Base-by-base conservation (phyloP, 805 yeast species). In the Yamadazyma kitorensis region DNA sequence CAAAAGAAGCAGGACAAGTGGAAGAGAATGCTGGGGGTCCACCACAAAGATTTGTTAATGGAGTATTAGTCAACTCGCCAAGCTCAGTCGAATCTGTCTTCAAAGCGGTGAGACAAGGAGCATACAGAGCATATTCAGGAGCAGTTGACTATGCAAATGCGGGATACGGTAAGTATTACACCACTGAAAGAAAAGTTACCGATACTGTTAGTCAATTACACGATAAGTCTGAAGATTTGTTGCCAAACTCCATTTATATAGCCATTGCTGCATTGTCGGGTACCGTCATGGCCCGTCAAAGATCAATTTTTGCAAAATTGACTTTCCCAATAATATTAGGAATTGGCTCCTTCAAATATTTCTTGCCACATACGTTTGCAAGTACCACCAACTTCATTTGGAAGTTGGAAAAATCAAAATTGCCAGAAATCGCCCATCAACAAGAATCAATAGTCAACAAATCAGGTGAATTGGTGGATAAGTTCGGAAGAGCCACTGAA, bases 211-310 rank as follows among this genome's bases (percentile, higher is more conserved):
- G 88, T 17, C 68, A 68, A 11, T 68, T 87, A 45, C 87, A 81
- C 54, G 68, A 74, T 40, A 75, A 65, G 46, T 59, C 69, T 26
- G 95, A 87, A 61, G 84, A 78, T 31, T 58, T 86, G 32, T 67
- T 83, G 31, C 93, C 95, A 10, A 82, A 82, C 43, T 59, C 79
- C 3, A 57, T 85, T 19, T 87, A 85, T 54, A 68, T 87, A 24
- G 52, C 78, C 7, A 74, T 86, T 18, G 88, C 86, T 10, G 71
- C 78, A 2, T 66, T 87, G 35, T 62, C 86, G 6, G 95, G 95
- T 24, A 73, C 82, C 29, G 80, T 86, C 33, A 48, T 80, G 31
- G 76, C 93, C 2, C 82, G 94, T 49, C 77, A 80, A 48, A 70
- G 83, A 38, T 77, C 77, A 37, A 44, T 80, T 15, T 33, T 80